A percentile compares a stretch with the other conserved stretches of the same genome.
Conservation (phyloP, 2,329 filamentous ascomycete genomes). For the Intubia oerlemansii region DNA sequence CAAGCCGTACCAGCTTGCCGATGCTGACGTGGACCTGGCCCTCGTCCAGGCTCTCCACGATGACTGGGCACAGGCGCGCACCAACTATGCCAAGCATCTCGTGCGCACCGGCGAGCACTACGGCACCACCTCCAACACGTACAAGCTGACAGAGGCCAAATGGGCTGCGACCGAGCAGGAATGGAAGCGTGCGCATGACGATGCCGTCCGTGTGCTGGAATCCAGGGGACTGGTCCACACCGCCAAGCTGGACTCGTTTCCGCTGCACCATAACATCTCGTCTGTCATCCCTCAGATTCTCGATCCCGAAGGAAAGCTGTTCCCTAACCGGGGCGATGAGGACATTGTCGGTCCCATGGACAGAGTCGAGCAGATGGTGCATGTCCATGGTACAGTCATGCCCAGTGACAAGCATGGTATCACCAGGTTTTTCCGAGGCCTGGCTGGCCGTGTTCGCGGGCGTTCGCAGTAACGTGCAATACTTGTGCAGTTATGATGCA, state of each 20-base stretch:
- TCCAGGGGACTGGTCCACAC: too few species aligned
- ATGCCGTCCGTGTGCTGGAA: too few species aligned
- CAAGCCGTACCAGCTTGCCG: constrained; percentile 47
- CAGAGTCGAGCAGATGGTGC: constrained; percentile 23
- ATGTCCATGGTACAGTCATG: too few species aligned
- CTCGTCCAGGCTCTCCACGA: constrained; percentile 43
- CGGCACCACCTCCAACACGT: constrained; percentile 73
- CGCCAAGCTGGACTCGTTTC: constrained; percentile 8
- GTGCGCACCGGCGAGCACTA: constrained; percentile 81
- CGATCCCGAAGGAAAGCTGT: constrained; percentile 64
- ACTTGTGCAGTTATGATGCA: too few species aligned
- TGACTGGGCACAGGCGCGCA: constrained; percentile 66
- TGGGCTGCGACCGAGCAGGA: constrained; percentile 60
- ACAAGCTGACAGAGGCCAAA: constrained; percentile 67
- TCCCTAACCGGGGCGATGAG: constrained; percentile 69
- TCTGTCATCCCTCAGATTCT: constrained; percentile 47
- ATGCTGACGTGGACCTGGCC: constrained; percentile 19
- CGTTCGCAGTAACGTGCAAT: too few species aligned
- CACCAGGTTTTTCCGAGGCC: constrained; percentile 24
- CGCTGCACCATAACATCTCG: constrained; percentile 29
- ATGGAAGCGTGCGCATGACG: constrained; percentile 53
- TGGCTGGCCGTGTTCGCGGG: constrained; percentile 15
- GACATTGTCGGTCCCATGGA: constrained; percentile 91
- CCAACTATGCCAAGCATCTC: constrained; percentile 77
- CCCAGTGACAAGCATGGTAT: constrained; percentile 3